Evolutionary conservation across 148 eudicot genomes (phyloP).

Genomic region (Drosera capensis): DNA sequence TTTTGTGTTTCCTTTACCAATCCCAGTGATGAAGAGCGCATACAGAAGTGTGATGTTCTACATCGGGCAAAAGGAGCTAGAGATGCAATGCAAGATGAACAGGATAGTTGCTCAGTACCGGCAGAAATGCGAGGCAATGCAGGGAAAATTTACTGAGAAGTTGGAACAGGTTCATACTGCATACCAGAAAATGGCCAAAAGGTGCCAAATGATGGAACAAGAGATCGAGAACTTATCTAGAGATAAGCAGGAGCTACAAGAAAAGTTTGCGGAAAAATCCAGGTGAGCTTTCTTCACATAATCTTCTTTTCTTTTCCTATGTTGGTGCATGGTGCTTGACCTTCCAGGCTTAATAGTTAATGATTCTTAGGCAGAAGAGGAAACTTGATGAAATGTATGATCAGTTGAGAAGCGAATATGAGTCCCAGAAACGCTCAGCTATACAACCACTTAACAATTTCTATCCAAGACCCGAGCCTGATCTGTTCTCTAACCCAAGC

Average conservation of each 20-base stretch:
- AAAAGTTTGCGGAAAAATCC: slow-evolving; percentile 82
- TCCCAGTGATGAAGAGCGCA: slow-evolving; percentile 78
- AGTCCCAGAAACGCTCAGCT: slow-evolving; percentile 63
- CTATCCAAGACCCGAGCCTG: slow-evolving; percentile 55
- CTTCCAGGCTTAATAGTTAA: slow-evolving; percentile 2
- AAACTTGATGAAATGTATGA: slow-evolving; percentile 99
- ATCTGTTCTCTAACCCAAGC: slow-evolving; percentile 62
- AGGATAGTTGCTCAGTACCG: slow-evolving; percentile 56
- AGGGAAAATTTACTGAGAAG: slow-evolving; percentile 70
- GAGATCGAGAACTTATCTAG: slow-evolving; percentile 64
- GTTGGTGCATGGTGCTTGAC: slow-evolving; percentile 6
- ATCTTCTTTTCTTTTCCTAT: neutral
- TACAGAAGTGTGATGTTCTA: slow-evolving; percentile 81
- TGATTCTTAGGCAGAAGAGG: slow-evolving; percentile 65
- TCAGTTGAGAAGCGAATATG: slow-evolving; percentile 73
- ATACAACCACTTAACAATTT: slow-evolving; percentile 70
- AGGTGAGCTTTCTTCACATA: slow-evolving; percentile 24
- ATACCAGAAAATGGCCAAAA: slow-evolving; percentile 82
- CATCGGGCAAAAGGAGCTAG: slow-evolving; percentile 78
- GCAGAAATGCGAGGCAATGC: slow-evolving; percentile 76
- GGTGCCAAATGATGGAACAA: slow-evolving; percentile 88
- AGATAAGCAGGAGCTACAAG: slow-evolving; percentile 86
- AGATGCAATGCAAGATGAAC: slow-evolving; percentile 91
- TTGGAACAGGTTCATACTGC: slow-evolving; percentile 71
- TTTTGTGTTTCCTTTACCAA: slow-evolving; percentile 28